A percentile compares a stretch with the other conserved stretches of the same genome.
Conservation (phyloP, 140 eudicot genomes). For the Anethum foeniculum region DNA sequence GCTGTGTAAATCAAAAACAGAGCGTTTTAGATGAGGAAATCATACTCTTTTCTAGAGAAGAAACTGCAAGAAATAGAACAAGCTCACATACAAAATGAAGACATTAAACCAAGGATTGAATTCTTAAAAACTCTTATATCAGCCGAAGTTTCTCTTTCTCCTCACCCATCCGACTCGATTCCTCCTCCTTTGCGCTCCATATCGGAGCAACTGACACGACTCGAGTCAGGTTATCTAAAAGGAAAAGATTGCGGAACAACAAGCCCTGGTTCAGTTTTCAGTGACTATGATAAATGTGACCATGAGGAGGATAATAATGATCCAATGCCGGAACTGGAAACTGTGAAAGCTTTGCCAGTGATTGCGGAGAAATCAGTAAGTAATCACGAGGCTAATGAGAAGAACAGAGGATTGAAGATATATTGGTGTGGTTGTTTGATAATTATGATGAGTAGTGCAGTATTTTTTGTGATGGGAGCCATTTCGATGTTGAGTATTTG, state of each 20-base stretch:
- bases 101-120: constrained; percentile 17
- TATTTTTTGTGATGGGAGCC: neutral
- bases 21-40: constrained; percentile 16
- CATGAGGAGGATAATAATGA: neutral
- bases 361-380: neutral
- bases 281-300: neutral
- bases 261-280: neutral
- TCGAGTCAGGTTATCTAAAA: constrained; percentile 18
- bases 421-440: neutral
- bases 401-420: neutral
- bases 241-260: neutral
- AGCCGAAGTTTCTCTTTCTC: constrained; percentile 28
- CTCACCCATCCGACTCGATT: constrained; percentile 12
- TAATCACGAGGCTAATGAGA: neutral
- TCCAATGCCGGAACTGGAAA: neutral
- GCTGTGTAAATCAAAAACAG: neutral
- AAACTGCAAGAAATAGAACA: constrained; percentile 31
- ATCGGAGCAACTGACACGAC: constrained; percentile 14
- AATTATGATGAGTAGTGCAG: neutral
- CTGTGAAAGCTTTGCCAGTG: neutral
- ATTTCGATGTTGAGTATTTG: neutral
- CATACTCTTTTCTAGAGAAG: constrained; percentile 22
- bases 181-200: constrained; percentile 24
- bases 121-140: constrained; percentile 25
- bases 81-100: constrained; percentile 12